Evolutionary conservation across 2,329 filamentous ascomycete genomes (phyloP).

Genomic region (Seiridium unicorne): DNA sequence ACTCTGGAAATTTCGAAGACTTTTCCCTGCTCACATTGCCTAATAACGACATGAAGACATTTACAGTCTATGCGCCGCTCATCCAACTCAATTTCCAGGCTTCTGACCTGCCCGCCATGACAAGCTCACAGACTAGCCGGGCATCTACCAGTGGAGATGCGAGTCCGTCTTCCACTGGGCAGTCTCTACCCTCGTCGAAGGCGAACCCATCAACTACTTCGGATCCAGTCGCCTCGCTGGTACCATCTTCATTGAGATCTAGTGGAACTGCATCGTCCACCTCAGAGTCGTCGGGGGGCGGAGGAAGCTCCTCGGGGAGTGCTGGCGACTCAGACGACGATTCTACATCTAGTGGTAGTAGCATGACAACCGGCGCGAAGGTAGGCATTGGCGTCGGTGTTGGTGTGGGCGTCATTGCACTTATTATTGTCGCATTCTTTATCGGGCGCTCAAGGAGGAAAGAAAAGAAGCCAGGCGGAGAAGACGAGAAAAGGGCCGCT

Average conservation of each 20-base stretch:
- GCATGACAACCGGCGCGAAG: background rate
- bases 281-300: background rate
- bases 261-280: slow-evolving; percentile 1
- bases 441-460: background rate
- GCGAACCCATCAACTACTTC: background rate
- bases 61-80: slow-evolving; percentile 1
- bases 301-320: too few species aligned
- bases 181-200: background rate
- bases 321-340: too few species aligned
- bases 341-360: background rate
- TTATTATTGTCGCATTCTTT: background rate
- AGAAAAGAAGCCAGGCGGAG: background rate
- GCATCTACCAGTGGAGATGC: background rate
- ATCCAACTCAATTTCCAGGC: slow-evolving; percentile 2
- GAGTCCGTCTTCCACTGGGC: slow-evolving; percentile 1
- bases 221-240: slow-evolving; percentile 4
- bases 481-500: background rate
- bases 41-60: slow-evolving; percentile 4
- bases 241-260: slow-evolving; percentile 1
- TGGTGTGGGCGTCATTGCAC: background rate
- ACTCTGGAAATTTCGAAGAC: background rate
- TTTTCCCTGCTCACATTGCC: slow-evolving; percentile 3
- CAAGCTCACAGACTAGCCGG: background rate
- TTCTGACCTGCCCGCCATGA: background rate
- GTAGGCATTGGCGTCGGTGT: slow-evolving; percentile 5